Evolutionary conservation across 108 stramenopile species (phyloP).

Genomic region (Mediolabrus comicus): DNA sequence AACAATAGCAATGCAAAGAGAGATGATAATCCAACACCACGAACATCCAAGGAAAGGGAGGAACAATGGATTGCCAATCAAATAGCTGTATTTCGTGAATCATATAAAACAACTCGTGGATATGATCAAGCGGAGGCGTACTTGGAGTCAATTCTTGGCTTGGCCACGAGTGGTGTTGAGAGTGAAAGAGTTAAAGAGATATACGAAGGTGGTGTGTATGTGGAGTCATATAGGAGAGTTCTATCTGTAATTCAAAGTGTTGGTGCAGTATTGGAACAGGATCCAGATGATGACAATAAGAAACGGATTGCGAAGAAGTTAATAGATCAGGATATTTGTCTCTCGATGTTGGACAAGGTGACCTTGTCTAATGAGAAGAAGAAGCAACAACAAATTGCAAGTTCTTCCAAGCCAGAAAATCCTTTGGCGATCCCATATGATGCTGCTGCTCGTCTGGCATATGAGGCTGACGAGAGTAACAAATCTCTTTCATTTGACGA

Average conservation of each 20-base stretch:
- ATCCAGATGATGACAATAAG: constrained; percentile 24
- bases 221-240: constrained; percentile 66
- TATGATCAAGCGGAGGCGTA: constrained; percentile 76
- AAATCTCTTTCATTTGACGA: constrained; percentile 32
- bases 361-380: constrained; percentile 38
- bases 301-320: constrained; percentile 61
- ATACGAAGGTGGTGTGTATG: constrained; percentile 61
- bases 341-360: constrained; percentile 82
- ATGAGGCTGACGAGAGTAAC: constrained; percentile 24
- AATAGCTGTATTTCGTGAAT: constrained; percentile 62
- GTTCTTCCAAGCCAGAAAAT: background rate
- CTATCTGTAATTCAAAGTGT: constrained; percentile 74
- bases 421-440: constrained; percentile 17
- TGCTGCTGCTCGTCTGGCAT: constrained; percentile 20
- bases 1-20: background rate
- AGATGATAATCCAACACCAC: constrained; percentile 29
- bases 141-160: constrained; percentile 73
- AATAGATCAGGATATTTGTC: constrained; percentile 78
- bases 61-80: constrained; percentile 71
- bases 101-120: constrained; percentile 57
- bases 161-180: constrained; percentile 78
- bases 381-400: background rate
- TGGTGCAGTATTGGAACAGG: constrained; percentile 62
- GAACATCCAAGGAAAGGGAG: constrained; percentile 48
- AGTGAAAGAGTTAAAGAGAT: constrained; percentile 71